Conservation (phyloP, 1,139 yeast species). For the Yamadazyma sp. region DNA sequence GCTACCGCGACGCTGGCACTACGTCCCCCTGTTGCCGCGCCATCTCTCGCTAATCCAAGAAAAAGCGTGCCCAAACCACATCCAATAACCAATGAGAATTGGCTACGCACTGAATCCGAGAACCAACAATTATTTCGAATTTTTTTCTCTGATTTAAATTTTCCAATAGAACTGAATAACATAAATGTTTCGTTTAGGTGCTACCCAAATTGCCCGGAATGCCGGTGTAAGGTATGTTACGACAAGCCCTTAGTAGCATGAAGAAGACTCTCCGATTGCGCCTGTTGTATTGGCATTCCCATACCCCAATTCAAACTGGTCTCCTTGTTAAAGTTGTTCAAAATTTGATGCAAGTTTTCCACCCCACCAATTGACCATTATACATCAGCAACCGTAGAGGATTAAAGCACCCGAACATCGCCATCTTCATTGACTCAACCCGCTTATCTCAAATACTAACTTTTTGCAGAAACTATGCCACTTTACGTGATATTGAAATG, state of each 20-base stretch:
- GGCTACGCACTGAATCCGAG: constrained; percentile 18
- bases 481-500: constrained; percentile 96
- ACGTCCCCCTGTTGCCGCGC: neutral
- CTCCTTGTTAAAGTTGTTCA: too few species aligned
- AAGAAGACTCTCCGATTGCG: neutral
- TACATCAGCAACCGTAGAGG: neutral
- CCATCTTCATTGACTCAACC: neutral
- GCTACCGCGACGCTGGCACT: neutral
- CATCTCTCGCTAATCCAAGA: neutral
- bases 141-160: constrained; percentile 9
- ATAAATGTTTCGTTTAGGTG: constrained; percentile 65
- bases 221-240: constrained; percentile 57
- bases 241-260: neutral
- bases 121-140: constrained; percentile 13
- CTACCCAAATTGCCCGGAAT: constrained; percentile 60
- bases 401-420: neutral
- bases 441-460: constrained; percentile 10
- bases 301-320: too few species aligned
- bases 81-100: constrained; percentile 20
- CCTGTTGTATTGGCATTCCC: too few species aligned
- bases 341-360: too few species aligned
- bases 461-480: constrained; percentile 80
- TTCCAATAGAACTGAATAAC: constrained; percentile 10
- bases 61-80: constrained; percentile 12
- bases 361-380: neutral